Percentiles rank a stretch among this genome's conserved stretches.
Evolutionary conservation across 441 rosid species (phyloP).

Genomic region (Gossypium schwendimanii): DNA sequence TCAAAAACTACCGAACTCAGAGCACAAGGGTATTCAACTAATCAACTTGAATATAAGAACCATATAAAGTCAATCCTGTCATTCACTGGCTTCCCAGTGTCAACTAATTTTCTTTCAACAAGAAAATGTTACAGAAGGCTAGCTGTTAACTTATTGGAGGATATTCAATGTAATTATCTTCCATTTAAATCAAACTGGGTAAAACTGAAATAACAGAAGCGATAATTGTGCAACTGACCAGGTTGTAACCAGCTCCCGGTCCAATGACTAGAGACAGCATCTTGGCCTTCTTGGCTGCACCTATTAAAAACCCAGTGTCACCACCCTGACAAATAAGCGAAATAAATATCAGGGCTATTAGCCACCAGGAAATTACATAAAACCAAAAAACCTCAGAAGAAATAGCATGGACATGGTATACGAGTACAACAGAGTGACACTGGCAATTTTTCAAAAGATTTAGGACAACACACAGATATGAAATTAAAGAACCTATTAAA

Average conservation of each 20-base stretch:
- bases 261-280: conserved; percentile 68
- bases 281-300: conserved; percentile 56
- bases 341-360: neutral
- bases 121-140: neutral
- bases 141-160: neutral
- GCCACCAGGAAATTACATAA: neutral
- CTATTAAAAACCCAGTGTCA: conserved; percentile 72
- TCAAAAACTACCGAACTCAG: neutral
- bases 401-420: neutral
- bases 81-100: neutral
- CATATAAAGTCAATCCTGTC: neutral
- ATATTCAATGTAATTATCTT: neutral
- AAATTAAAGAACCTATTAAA: neutral
- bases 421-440: neutral
- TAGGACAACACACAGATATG: neutral
- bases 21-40: neutral
- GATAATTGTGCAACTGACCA: conserved; percentile 38
- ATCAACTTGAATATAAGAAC: neutral
- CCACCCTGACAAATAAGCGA: conserved; percentile 36
- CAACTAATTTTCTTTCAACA: neutral
- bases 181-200: neutral
- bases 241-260: conserved; percentile 86
- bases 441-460: neutral
- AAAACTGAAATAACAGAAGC: neutral
- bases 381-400: neutral